A percentile compares a stretch with the other conserved stretches of the same genome.
Conservation (phyloP, 1,284 basidiomycete genomes). For the Cryptococcus sp. region DNA sequence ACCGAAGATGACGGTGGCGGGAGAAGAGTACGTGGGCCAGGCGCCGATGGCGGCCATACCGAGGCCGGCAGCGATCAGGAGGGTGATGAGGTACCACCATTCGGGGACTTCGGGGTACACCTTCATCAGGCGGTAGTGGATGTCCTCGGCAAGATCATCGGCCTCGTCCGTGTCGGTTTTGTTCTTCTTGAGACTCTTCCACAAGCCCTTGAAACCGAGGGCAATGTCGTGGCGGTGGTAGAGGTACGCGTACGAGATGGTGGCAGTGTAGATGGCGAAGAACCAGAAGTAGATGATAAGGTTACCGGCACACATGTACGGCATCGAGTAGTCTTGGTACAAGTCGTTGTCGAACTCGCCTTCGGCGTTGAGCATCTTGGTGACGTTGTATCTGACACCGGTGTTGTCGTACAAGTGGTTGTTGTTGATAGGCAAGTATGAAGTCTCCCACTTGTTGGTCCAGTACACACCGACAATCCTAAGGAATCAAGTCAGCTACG, state of each 20-base stretch:
- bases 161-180: slow-evolving; percentile 12
- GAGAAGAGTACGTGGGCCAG: slow-evolving; percentile 67
- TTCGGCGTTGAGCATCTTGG: slow-evolving; percentile 39
- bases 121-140: slow-evolving; percentile 54
- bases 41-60: slow-evolving; percentile 44
- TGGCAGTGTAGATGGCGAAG: slow-evolving; percentile 44
- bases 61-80: slow-evolving; percentile 62
- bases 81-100: slow-evolving; percentile 71
- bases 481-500: background rate
- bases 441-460: slow-evolving; percentile 38
- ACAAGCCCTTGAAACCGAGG: slow-evolving; percentile 44
- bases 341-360: slow-evolving; percentile 35
- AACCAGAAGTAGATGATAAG: slow-evolving; percentile 41
- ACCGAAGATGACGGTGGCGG: slow-evolving; percentile 57
- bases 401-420: slow-evolving; percentile 34
- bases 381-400: slow-evolving; percentile 46
- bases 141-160: slow-evolving; percentile 36
- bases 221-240: slow-evolving; percentile 55
- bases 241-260: slow-evolving; percentile 51
- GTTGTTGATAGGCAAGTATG: slow-evolving; percentile 41
- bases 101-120: slow-evolving; percentile 75
- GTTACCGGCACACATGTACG: slow-evolving; percentile 44
- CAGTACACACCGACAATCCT: slow-evolving; percentile 31
- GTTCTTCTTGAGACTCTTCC: slow-evolving; percentile 21
- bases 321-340: slow-evolving; percentile 45